Evolutionary conservation across 768 basidiomycete genomes (phyloP), one percentile per base, ranked within the genome.

Genomic region (Russula sp.): DNA sequence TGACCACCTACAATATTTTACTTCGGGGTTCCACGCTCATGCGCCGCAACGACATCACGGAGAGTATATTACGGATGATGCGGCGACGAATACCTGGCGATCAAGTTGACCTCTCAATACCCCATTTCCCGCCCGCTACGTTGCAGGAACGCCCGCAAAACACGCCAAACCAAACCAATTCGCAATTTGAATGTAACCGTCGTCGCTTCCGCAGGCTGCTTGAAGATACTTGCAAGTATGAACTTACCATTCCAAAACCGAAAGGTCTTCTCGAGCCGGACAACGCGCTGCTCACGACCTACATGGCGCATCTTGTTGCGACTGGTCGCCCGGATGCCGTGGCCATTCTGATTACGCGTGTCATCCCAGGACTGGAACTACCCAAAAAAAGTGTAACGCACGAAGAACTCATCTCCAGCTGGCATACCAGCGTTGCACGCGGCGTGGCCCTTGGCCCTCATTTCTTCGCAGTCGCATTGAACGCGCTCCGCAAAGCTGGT

Each of bases 401-500:
- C 8, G 40, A 39, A 18, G 58, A 55, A 31, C 47, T 14, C 34
- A n/a, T 14, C 16, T 32, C 54, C 3, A 60, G 47, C 18, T 64
- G 63, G 63, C 34, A 50, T 44, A 22, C 48, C 5, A 16, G 40
- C 42, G 54, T 64, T 45, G 39, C 4, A 42, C 14, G 40, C 3
- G 58, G 54, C 9, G 63, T 64, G 34, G 47, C 3, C 35, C 79
- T 81, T 27, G 90, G 88, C 0, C 87, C 90, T 0, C 71, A 79
- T 60, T 77, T 87, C 63, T 83, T 89, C 66, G 76, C 82, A 1
- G 72, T 77, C 3, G 72, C 91, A 10, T 71, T 94, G 37, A 82
- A 84, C 62, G 85, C 84, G 0, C 73, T 91, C 47, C 70, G 74
- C 61, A 87, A 87, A 67, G 74, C 79, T 0, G 82, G 85, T 0